phyloP scores from a whole-genome alignment of 1,284 basidiomycete genomes.

The Puccinia coronata region DNA sequence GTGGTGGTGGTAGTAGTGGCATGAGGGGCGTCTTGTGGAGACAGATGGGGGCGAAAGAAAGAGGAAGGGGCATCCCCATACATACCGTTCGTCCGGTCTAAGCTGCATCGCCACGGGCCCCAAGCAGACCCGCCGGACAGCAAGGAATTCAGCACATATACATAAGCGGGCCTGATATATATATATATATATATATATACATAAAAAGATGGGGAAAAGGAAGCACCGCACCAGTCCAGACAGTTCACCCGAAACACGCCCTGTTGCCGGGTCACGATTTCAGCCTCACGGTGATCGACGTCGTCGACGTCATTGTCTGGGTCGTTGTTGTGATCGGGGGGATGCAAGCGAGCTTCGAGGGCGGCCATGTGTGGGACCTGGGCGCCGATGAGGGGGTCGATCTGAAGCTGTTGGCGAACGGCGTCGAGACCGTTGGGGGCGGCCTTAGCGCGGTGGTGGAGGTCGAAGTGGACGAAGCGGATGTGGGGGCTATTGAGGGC shows the following conservation, averaged over 20 bases:
- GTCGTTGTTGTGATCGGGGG: constrained; percentile 58
- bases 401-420: constrained; percentile 69
- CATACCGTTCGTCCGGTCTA: constrained; percentile 95
- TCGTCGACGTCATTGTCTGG: too few relatives aligned
- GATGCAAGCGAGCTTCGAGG: constrained; percentile 67
- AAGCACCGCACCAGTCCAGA: constrained; percentile 76
- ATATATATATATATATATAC: too few relatives aligned
- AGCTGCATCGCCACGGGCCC: too few relatives aligned
- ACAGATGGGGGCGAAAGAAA: too few relatives aligned
- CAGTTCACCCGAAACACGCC: constrained; percentile 95
- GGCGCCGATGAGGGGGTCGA: constrained; percentile 65
- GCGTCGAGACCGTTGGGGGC: constrained; percentile 89
- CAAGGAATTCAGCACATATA: too few relatives aligned
- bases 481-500: constrained; percentile 64
- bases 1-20: too few relatives aligned
- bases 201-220: not conserved
- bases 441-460: constrained; percentile 79
- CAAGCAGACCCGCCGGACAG: too few relatives aligned
- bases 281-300: too few relatives aligned
- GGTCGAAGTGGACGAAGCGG: constrained; percentile 84
- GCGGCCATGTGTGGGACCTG: constrained; percentile 81
- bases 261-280: constrained; percentile 76
- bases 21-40: too few relatives aligned
- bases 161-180: too few relatives aligned
- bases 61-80: not conserved